Percentiles rank a stretch among this genome's conserved stretches.
Conservation (phyloP, 306 rosid genomes). For the Medicago arabica region DNA sequence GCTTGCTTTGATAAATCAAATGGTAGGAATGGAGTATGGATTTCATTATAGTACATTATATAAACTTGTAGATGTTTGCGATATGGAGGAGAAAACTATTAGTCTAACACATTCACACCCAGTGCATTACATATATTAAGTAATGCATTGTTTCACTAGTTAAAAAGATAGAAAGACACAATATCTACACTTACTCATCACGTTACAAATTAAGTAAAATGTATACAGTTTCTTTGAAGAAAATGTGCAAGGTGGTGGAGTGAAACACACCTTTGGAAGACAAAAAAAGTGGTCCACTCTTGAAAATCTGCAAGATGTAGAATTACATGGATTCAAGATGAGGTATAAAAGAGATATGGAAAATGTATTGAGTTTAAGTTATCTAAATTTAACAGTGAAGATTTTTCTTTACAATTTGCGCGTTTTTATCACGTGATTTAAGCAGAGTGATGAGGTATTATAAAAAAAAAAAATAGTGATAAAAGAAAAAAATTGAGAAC, state of each 20-base stretch:
- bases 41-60: too few species aligned
- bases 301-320: slow-evolving; percentile 72
- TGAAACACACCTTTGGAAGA: slow-evolving; percentile 87
- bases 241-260: slow-evolving; percentile 21
- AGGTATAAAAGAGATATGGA: slow-evolving; percentile 11
- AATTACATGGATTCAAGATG: slow-evolving; percentile 32
- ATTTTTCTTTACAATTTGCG: background rate
- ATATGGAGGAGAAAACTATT: too few species aligned
- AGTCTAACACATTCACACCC: too few species aligned
- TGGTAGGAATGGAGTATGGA: too few species aligned
- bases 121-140: too few species aligned
- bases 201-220: slow-evolving; percentile 10
- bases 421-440: slow-evolving; percentile 5
- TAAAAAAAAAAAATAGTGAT: background rate
- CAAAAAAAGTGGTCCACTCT: slow-evolving; percentile 92
- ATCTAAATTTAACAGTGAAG: slow-evolving; percentile 22
- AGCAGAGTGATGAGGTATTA: background rate
- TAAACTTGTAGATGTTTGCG: too few species aligned
- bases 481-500: background rate
- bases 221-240: slow-evolving; percentile 14
- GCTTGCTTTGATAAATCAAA: too few species aligned
- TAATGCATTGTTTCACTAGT: too few species aligned
- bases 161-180: too few species aligned
- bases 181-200: slow-evolving; percentile 3
- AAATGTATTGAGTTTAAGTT: slow-evolving; percentile 11